Conservation (phyloP, 1,284 basidiomycete species). For the Rhodotorula sp. region DNA sequence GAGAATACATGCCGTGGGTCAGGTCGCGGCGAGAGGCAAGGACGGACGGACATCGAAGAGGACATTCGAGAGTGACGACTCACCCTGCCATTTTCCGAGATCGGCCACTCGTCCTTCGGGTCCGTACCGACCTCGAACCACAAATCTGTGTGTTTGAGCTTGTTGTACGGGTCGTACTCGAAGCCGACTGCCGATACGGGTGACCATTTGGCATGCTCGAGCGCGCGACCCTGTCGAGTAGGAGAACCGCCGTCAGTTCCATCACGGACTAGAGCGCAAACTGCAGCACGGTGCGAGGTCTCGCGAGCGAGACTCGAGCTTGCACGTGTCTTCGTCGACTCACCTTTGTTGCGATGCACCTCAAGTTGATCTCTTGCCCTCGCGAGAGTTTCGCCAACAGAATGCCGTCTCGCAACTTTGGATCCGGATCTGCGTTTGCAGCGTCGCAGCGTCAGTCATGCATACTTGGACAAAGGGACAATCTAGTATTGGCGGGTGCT, state of each 20-base stretch:
- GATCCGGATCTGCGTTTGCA: slow-evolving; percentile 17
- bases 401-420: slow-evolving; percentile 54
- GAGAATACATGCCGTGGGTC: too few species aligned
- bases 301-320: background rate
- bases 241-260: background rate
- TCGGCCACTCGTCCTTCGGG: slow-evolving; percentile 44
- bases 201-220: slow-evolving; percentile 99
- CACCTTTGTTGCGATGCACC: slow-evolving; percentile 91
- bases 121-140: slow-evolving; percentile 77
- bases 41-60: too few species aligned
- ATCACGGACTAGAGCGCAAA: too few species aligned
- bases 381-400: slow-evolving; percentile 89
- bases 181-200: slow-evolving; percentile 92
- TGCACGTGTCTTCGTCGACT: slow-evolving; percentile 16
- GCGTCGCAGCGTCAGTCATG: background rate
- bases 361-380: slow-evolving; percentile 85
- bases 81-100: slow-evolving; percentile 44
- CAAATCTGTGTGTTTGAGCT: slow-evolving; percentile 89
- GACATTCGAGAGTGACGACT: slow-evolving; percentile 19
- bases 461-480: too few species aligned
- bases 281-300: too few species aligned
- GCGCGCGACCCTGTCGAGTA: slow-evolving; percentile 76
- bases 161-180: slow-evolving; percentile 98
- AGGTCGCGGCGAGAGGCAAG: slow-evolving; percentile 25
- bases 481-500: too few species aligned